These are phyloP conservation scores for Acacia crassicarpa DNA, from an alignment of 306 rosid species.

Conservation along the genomic window DNA sequence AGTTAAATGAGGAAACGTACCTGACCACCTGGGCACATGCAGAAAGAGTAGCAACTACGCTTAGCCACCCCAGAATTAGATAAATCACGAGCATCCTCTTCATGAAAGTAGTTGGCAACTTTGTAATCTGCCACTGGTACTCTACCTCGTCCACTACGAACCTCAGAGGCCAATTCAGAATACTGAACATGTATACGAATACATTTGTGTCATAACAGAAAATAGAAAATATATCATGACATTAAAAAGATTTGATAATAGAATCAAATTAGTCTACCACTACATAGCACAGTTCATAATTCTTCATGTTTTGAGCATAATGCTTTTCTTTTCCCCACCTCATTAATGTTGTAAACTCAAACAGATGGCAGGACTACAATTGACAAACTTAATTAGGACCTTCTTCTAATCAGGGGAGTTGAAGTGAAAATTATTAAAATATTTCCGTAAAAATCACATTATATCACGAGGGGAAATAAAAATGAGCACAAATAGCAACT, in stretches of 20 bases:
- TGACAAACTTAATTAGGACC: neutral
- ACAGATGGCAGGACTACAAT: conserved; percentile 6
- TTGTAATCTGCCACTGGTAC: conserved; percentile 97
- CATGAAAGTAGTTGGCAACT: conserved; percentile 62
- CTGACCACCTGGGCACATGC: conserved; percentile 99
- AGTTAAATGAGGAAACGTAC: conserved; percentile 43
- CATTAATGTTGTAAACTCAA: neutral
- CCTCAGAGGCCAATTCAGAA: conserved; percentile 84
- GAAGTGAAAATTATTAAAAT: neutral
- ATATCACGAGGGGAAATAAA: too few species aligned
- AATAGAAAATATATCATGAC: neutral
- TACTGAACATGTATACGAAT: conserved; percentile 56
- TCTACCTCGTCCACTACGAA: conserved; percentile 82
- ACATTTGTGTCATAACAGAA: conserved; percentile 25
- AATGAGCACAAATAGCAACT: too few species aligned
- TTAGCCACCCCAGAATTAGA: conserved; percentile 41
- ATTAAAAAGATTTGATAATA: conserved; percentile 17
- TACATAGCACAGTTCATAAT: neutral
- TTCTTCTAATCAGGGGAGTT: neutral
- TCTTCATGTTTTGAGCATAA: neutral
- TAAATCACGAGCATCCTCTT: conserved; percentile 35
- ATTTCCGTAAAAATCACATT: neutral
- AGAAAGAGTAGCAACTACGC: conserved; percentile 91
- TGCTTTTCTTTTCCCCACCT: neutral
- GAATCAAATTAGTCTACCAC: neutral